Conservation (phyloP, 2,329 filamentous ascomycete genomes). For the Cryphonectria carpinicola region DNA sequence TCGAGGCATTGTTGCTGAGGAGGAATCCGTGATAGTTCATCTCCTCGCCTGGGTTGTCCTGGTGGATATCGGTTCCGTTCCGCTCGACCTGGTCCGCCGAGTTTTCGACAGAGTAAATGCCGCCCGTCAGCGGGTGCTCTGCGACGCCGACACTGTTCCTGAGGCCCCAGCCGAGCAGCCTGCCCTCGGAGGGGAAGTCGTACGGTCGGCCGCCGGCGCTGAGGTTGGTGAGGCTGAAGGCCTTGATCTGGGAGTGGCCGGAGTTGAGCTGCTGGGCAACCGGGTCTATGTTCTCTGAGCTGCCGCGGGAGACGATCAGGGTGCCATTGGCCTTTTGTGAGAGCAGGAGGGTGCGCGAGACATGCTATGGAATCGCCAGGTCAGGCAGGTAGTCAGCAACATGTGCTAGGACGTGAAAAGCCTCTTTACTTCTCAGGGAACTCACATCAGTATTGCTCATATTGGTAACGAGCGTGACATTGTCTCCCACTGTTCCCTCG, state of each 20-base stretch:
- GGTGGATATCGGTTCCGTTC: constrained; percentile 59
- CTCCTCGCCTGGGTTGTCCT: constrained; percentile 72
- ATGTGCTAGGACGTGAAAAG: neutral
- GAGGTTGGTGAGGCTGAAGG: constrained; percentile 49
- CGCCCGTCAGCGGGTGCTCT: constrained; percentile 55
- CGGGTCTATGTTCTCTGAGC: constrained; percentile 63
- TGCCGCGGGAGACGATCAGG: constrained; percentile 70
- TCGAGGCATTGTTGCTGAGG: constrained; percentile 33
- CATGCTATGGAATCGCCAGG: constrained; percentile 46
- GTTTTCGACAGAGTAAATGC: constrained; percentile 66
- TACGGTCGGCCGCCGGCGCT: constrained; percentile 37
- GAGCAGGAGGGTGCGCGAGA: constrained; percentile 68
- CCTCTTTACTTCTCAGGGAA: neutral
- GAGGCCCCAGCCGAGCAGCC: constrained; percentile 64
- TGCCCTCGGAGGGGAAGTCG: constrained; percentile 53
- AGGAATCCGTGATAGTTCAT: constrained; percentile 71
- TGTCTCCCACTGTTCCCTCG: constrained; percentile 48
- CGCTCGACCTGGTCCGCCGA: constrained; percentile 64
- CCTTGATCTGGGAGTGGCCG: constrained; percentile 70
- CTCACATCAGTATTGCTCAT: constrained; percentile 60
- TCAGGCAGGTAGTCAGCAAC: constrained; percentile 10
- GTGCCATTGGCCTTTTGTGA: constrained; percentile 57
- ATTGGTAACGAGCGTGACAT: constrained; percentile 60
- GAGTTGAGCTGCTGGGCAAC: constrained; percentile 53
- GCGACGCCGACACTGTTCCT: constrained; percentile 71